A percentile compares a stretch with the other conserved stretches of the same genome.
phyloP scores from a whole-genome alignment of 1,139 yeast species.

The Sporopachydermia cereana region DNA sequence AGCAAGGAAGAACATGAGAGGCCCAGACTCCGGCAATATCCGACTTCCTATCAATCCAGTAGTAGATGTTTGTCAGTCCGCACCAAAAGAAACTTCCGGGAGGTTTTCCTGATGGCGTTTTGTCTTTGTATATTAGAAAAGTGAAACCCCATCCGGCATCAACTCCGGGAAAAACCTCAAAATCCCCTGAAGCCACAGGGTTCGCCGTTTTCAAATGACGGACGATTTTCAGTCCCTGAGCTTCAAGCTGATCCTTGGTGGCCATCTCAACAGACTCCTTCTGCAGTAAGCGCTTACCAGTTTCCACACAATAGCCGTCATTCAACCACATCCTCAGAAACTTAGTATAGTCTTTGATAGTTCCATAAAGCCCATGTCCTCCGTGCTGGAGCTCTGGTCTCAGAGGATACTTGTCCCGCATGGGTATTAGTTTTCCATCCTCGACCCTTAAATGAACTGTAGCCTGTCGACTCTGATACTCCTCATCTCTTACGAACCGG shows the following conservation, averaged over 20 bases:
- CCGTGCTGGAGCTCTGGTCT: constrained; percentile 25
- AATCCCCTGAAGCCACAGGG: constrained; percentile 12
- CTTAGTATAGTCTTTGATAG: constrained; percentile 32
- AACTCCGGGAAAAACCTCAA: constrained; percentile 15
- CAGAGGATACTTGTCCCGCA: constrained; percentile 15
- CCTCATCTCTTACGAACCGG: constrained; percentile 20
- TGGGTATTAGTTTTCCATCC: background rate
- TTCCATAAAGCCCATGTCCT: constrained; percentile 38
- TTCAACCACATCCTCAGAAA: constrained; percentile 37
- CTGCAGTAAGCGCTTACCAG: constrained; percentile 24
- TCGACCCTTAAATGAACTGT: constrained; percentile 7
- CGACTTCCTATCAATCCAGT: constrained; percentile 35
- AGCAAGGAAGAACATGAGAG: constrained; percentile 28
- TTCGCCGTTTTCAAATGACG: background rate
- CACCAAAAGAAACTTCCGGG: constrained; percentile 33
- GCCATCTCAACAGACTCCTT: constrained; percentile 14
- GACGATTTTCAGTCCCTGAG: constrained; percentile 11
- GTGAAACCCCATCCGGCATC: constrained; percentile 18
- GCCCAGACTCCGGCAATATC: constrained; percentile 35
- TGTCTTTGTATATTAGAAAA: constrained; percentile 11
- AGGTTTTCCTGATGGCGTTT: constrained; percentile 31
- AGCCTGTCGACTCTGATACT: background rate
- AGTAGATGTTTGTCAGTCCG: constrained; percentile 35
- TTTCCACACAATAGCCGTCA: constrained; percentile 24
- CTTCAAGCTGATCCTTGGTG: constrained; percentile 17